Evolutionary conservation across 768 basidiomycete species (phyloP).

Genomic region (Cubamyces lactineus): DNA sequence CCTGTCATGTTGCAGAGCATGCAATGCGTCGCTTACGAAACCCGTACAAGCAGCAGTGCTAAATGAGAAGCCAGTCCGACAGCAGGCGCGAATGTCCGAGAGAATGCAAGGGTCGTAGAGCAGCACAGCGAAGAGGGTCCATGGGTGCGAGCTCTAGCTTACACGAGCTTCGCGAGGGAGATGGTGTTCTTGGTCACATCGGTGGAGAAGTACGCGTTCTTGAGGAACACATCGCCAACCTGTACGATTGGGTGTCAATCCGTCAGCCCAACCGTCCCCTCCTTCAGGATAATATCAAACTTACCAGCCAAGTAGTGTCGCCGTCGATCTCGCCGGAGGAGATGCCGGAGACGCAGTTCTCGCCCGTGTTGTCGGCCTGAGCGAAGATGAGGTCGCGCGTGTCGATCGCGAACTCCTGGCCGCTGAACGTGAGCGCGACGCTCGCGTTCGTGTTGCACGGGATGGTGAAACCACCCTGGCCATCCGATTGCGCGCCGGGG

Average conservation of each 20-base stretch:
- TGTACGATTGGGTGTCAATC: slow-evolving; percentile 29
- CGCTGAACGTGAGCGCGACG: slow-evolving; percentile 63
- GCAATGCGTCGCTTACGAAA: slow-evolving; percentile 8
- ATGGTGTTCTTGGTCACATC: slow-evolving; percentile 60
- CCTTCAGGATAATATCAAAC: slow-evolving; percentile 30
- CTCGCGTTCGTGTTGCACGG: slow-evolving; percentile 63
- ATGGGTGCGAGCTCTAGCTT: slow-evolving; percentile 16
- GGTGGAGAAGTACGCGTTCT: slow-evolving; percentile 76
- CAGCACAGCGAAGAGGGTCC: not conserved
- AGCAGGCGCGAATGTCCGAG: slow-evolving; percentile 5
- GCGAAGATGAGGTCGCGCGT: slow-evolving; percentile 65
- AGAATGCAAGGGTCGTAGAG: not conserved
- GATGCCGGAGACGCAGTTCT: slow-evolving; percentile 72
- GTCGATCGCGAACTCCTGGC: slow-evolving; percentile 61
- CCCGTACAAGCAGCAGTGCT: slow-evolving; percentile 10
- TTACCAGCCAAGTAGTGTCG: slow-evolving; percentile 67
- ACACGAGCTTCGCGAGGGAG: slow-evolving; percentile 58
- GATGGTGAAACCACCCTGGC: slow-evolving; percentile 57
- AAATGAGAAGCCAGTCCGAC: slow-evolving; percentile 14
- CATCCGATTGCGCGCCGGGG: slow-evolving; percentile 55
- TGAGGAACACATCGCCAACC: slow-evolving; percentile 75
- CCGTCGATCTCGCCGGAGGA: slow-evolving; percentile 62
- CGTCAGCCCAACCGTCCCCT: not conserved
- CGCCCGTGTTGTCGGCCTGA: slow-evolving; percentile 52
- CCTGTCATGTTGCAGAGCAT: slow-evolving; percentile 16